phyloP scores from a whole-genome alignment of 1,139 yeast species.

The Citeromyces siamensis region DNA sequence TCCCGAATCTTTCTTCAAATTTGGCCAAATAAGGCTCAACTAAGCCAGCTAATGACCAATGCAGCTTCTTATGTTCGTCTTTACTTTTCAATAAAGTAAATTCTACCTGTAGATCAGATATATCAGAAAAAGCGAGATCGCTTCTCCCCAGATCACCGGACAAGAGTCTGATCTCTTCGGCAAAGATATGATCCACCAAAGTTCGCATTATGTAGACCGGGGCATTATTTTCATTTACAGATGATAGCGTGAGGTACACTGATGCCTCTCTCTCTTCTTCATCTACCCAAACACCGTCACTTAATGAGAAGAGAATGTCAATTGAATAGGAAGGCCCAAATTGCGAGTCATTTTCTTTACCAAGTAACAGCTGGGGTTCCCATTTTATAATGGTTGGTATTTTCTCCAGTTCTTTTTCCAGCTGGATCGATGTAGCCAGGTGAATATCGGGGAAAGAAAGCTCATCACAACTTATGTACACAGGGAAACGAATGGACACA shows the following conservation, averaged over 20 bases:
- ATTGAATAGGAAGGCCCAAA: neutral
- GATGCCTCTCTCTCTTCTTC: constrained; percentile 28
- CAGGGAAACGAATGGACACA: constrained; percentile 14
- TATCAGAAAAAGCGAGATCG: neutral
- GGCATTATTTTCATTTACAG: constrained; percentile 42
- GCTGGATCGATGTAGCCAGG: constrained; percentile 29
- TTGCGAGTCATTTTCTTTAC: neutral
- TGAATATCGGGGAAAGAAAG: constrained; percentile 35
- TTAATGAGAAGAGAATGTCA: constrained; percentile 19
- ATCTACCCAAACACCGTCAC: constrained; percentile 26
- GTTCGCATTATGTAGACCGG: constrained; percentile 53
- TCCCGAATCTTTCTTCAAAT: neutral
- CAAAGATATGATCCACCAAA: constrained; percentile 38
- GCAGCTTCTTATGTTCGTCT: neutral
- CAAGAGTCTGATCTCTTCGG: constrained; percentile 28
- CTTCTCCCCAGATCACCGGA: constrained; percentile 4
- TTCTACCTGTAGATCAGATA: neutral
- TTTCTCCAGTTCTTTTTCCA: constrained; percentile 17
- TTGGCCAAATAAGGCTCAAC: neutral
- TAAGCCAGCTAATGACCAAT: neutral
- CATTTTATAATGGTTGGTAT: neutral
- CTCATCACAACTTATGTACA: constrained; percentile 24
- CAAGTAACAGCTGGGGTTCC: neutral
- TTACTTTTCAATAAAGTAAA: constrained; percentile 1
- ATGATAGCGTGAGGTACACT: constrained; percentile 30